Percentiles rank a stretch among this genome's conserved stretches.
phyloP scores from a whole-genome alignment of 2,329 filamentous ascomycete species.

The Chaetomium globosum region DNA sequence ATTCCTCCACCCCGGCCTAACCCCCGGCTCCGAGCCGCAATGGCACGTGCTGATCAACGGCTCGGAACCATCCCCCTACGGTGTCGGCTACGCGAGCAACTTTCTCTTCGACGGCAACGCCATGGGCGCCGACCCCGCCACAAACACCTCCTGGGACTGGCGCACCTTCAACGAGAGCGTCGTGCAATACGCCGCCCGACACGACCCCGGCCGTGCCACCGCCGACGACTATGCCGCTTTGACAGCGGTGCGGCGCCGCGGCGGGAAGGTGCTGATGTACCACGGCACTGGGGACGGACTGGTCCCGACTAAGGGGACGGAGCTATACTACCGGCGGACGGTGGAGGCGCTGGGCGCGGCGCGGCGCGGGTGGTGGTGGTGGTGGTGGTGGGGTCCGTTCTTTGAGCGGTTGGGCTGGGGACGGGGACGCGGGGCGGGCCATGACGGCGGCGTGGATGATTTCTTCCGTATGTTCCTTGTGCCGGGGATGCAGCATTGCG shows the following conservation, averaged over 20 bases:
- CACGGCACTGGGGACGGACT: conserved; percentile 48
- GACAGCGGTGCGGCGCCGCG: conserved; percentile 39
- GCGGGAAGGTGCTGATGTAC: conserved; percentile 49
- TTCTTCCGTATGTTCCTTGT: conserved; percentile 56
- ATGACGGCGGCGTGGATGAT: conserved; percentile 42
- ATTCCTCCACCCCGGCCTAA: conserved; percentile 44
- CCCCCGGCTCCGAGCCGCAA: conserved; percentile 48
- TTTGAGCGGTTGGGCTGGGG: no score
- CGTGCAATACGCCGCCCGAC: conserved; percentile 34
- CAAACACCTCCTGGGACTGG: conserved; percentile 38
- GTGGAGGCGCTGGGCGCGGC: conserved; percentile 24
- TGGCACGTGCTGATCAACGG: conserved; percentile 34
- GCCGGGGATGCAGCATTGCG: conserved; percentile 56
- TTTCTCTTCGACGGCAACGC: conserved; percentile 38
- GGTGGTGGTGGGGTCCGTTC: not conserved
- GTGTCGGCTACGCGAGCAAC: conserved; percentile 37
- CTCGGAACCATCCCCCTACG: conserved; percentile 33
- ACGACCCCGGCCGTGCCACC: conserved; percentile 40
- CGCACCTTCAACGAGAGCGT: conserved; percentile 38
- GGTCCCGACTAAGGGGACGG: conserved; percentile 41
- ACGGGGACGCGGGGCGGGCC: not conserved
- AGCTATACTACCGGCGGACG: conserved; percentile 42
- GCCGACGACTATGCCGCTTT: conserved; percentile 40
- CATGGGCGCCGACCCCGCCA: conserved; percentile 28
- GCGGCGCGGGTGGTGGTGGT: not conserved